phyloP scores from a whole-genome alignment of 1,284 basidiomycete genomes.

The Boletellus dicymbophilus region DNA sequence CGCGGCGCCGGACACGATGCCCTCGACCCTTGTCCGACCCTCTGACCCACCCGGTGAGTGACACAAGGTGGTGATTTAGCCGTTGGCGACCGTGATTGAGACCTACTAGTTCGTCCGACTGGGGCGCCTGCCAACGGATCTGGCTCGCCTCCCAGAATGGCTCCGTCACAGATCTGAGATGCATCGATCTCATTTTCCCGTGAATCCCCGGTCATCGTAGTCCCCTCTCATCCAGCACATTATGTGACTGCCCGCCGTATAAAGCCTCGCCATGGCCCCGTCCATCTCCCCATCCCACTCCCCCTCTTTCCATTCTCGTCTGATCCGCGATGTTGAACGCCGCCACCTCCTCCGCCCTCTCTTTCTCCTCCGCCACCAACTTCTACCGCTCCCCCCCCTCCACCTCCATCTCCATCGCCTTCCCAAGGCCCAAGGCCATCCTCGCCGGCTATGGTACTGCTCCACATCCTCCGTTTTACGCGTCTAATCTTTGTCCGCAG shows the following conservation, averaged over 20 bases:
- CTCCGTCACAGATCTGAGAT: slow-evolving; percentile 36
- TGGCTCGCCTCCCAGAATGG: slow-evolving; percentile 32
- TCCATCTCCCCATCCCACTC: slow-evolving; percentile 30
- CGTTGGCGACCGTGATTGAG: too few species aligned
- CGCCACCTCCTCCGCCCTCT: slow-evolving; percentile 32
- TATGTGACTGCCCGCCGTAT: slow-evolving; percentile 29
- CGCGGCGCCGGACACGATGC: too few species aligned
- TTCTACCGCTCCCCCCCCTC: slow-evolving; percentile 35
- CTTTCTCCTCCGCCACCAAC: slow-evolving; percentile 33
- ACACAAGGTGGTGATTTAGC: slow-evolving; percentile 4
- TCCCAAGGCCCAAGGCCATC: slow-evolving; percentile 32
- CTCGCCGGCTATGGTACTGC: slow-evolving; percentile 29
- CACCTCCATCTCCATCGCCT: slow-evolving; percentile 29
- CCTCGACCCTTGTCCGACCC: slow-evolving; percentile 13
- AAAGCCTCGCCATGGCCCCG: slow-evolving; percentile 39
- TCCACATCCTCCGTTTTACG: not conserved
- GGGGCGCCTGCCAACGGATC: slow-evolving; percentile 33
- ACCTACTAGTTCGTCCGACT: slow-evolving; percentile 24
- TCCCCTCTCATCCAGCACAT: too few species aligned
- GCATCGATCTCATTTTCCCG: slow-evolving; percentile 30
- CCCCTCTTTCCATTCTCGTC: slow-evolving; percentile 11
- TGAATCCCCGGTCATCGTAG: slow-evolving; percentile 34
- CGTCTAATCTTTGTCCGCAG: slow-evolving; percentile 35
- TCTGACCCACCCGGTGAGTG: too few species aligned
- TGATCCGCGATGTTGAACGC: slow-evolving; percentile 31